A percentile compares a stretch with the other conserved stretches of the same genome.
Conservation (phyloP, 2,329 filamentous ascomycete species). For the Atkinsonella hypoxylon region DNA sequence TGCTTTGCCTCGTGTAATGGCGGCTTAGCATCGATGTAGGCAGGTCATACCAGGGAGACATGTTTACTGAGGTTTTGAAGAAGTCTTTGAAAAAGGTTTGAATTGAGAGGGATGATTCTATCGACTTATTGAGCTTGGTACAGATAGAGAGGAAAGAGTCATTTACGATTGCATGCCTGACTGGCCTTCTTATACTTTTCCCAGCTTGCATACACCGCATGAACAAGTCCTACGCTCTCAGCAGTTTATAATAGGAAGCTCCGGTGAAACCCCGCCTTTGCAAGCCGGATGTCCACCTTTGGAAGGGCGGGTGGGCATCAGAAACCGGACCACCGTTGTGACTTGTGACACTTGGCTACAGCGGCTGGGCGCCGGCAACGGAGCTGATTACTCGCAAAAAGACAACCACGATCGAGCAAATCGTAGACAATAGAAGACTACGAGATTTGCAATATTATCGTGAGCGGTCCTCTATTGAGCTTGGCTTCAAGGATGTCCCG, state of each 20-base stretch:
- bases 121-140: background rate
- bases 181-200: slow-evolving; percentile 7
- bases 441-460: background rate
- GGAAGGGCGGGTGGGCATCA: background rate
- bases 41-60: slow-evolving; percentile 10
- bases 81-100: background rate
- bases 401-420: slow-evolving; percentile 1
- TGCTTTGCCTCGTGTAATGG: background rate
- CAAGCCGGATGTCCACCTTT: background rate
- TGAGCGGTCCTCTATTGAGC: background rate
- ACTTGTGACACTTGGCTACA: slow-evolving; percentile 4
- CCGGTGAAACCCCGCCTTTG: background rate
- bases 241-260: background rate
- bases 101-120: background rate
- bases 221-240: background rate
- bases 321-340: background rate
- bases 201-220: background rate
- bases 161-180: background rate
- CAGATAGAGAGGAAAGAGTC: background rate
- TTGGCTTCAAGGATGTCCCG: background rate
- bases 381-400: background rate
- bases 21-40: too few species aligned
- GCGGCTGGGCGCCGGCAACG: background rate
- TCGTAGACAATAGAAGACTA: background rate
- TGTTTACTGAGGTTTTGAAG: slow-evolving; percentile 3